Evolutionary conservation across 495 filamentous ascomycete species (phyloP).

Genomic region (Penicillium dipodomyicola): DNA sequence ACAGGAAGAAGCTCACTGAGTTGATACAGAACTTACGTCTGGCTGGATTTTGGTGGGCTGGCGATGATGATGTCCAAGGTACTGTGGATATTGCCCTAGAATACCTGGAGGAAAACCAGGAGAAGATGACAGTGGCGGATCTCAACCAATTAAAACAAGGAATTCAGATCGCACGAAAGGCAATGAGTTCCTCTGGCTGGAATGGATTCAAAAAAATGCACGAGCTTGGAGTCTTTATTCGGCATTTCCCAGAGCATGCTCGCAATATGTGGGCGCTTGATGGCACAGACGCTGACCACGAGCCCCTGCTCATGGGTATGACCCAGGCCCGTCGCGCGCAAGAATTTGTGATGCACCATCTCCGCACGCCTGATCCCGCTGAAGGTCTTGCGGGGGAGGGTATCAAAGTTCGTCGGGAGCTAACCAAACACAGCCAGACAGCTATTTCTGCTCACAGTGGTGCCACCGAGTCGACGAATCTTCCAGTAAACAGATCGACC

Average conservation of each 20-base stretch:
- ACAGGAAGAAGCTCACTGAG: constrained; percentile 56
- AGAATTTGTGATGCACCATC: constrained; percentile 54
- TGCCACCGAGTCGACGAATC: constrained; percentile 16
- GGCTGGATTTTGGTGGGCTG: constrained; percentile 87
- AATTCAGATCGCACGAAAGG: constrained; percentile 58
- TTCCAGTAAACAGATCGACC: constrained; percentile 13
- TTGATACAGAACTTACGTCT: constrained; percentile 78
- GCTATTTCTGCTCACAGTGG: constrained; percentile 11
- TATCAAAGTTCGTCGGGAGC: constrained; percentile 36
- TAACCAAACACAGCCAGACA: constrained; percentile 26
- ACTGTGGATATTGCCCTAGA: constrained; percentile 60
- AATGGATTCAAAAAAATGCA: constrained; percentile 62
- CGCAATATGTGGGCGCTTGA: constrained; percentile 65
- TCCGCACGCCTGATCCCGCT: constrained; percentile 45
- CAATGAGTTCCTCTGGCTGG: constrained; percentile 60
- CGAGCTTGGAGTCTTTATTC: constrained; percentile 73
- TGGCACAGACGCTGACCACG: constrained; percentile 19
- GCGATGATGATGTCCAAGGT: constrained; percentile 63
- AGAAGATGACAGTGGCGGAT: constrained; percentile 58
- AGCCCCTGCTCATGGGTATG: constrained; percentile 50
- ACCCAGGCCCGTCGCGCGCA: constrained; percentile 59
- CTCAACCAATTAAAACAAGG: constrained; percentile 57
- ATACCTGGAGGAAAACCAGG: constrained; percentile 58
- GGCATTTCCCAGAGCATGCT: constrained; percentile 53
- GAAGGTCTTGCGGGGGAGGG: constrained; percentile 52